phyloP scores from a whole-genome alignment of 495 filamentous ascomycete species.

The Aspergillus biplanus region DNA sequence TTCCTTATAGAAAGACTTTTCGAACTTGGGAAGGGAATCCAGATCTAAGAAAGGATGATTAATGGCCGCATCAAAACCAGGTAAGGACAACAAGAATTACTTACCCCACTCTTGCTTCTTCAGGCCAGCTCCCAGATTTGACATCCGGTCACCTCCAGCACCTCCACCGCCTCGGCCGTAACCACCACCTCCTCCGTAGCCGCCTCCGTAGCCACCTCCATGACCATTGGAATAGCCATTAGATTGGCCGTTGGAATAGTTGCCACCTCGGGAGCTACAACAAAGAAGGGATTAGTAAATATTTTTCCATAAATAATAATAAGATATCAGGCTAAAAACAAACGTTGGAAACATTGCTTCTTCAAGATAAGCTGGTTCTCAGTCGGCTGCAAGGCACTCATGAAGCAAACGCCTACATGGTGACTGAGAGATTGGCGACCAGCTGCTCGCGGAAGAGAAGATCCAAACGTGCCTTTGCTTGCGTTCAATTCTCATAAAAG shows the following conservation, averaged over 20 bases:
- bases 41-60: conserved; percentile 63
- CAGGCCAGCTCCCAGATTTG: conserved; percentile 80
- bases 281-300: conserved; percentile 16
- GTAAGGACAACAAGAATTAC: conserved; percentile 29
- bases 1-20: conserved; percentile 99
- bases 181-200: conserved; percentile 49
- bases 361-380: background rate
- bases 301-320: background rate
- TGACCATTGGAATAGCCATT: conserved; percentile 51
- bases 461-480: background rate
- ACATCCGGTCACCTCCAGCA: conserved; percentile 89
- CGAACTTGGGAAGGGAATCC: conserved; percentile 85
- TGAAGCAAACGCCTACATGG: background rate
- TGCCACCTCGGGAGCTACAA: conserved; percentile 46
- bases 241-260: conserved; percentile 48
- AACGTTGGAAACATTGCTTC: background rate
- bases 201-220: conserved; percentile 34
- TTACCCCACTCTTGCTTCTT: conserved; percentile 87
- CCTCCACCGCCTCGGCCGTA: conserved; percentile 55
- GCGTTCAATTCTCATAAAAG: background rate
- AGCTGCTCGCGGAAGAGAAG: background rate
- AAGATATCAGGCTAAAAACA: background rate
- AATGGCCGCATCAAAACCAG: background rate
- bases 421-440: background rate
- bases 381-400: background rate